A percentile compares a stretch with the other conserved stretches of the same genome.
phyloP scores from a whole-genome alignment of 2,329 filamentous ascomycete genomes.

The Aspergillus sp. region DNA sequence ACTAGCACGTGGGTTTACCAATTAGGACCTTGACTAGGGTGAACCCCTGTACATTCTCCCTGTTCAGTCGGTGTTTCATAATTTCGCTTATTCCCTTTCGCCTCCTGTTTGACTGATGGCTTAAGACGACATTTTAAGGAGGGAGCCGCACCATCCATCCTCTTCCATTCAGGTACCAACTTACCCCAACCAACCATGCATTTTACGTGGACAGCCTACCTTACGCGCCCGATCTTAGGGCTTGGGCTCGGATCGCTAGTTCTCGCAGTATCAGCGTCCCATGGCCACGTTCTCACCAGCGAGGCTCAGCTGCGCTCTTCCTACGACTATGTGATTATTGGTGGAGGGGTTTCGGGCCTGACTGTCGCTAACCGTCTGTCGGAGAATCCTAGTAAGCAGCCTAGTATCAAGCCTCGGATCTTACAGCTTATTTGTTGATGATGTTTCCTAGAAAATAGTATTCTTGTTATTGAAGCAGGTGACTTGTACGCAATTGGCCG shows the following conservation, averaged over 20 bases:
- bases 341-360: conserved; percentile 10
- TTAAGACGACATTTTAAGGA: too few species aligned
- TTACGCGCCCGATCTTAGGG: background rate
- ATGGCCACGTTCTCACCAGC: background rate
- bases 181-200: background rate
- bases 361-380: conserved; percentile 13
- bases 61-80: too few species aligned
- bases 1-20: too few species aligned
- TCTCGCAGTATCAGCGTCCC: too few species aligned
- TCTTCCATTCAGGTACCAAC: too few species aligned
- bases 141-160: too few species aligned
- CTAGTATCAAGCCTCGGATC: background rate
- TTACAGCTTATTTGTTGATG: too few species aligned
- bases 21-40: too few species aligned
- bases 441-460: background rate
- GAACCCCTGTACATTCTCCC: too few species aligned
- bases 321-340: conserved; percentile 15
- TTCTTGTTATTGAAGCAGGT: conserved; percentile 16
- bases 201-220: background rate
- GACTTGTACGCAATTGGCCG: background rate
- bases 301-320: background rate
- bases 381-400: conserved; percentile 8
- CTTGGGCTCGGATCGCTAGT: background rate
- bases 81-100: too few species aligned
- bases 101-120: too few species aligned